Evolutionary conservation across 768 basidiomycete species (phyloP).

Genomic region (Lactarius pseudohatsudake): DNA sequence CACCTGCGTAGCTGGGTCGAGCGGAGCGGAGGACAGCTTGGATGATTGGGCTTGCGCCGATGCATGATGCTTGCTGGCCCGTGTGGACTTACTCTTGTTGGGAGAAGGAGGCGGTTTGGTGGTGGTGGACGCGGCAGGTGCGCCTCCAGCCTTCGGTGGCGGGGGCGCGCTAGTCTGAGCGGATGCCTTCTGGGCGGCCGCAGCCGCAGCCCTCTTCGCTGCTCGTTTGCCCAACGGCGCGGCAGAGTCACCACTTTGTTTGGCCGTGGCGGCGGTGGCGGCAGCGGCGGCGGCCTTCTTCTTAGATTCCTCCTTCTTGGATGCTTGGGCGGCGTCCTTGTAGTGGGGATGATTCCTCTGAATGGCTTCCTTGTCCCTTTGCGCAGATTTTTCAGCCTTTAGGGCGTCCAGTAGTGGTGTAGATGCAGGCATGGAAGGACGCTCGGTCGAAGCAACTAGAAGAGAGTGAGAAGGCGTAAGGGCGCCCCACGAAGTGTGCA

Average conservation of each 20-base stretch:
- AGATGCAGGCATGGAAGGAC: conserved; percentile 64
- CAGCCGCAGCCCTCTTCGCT: conserved; percentile 35
- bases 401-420: conserved; percentile 94
- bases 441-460: conserved; percentile 64
- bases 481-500: not conserved
- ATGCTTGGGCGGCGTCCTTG: conserved; percentile 47
- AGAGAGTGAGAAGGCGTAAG: conserved; percentile 3
- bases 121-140: not conserved
- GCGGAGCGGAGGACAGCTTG: conserved; percentile 2
- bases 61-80: conserved; percentile 18
- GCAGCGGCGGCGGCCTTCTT: conserved; percentile 36
- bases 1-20: not conserved
- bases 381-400: conserved; percentile 71
- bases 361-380: conserved; percentile 72
- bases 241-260: conserved; percentile 30
- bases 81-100: conserved; percentile 18
- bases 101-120: conserved; percentile 14
- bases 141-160: conserved; percentile 14
- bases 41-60: conserved; percentile 10
- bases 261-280: conserved; percentile 25
- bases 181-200: conserved; percentile 19
- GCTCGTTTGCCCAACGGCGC: conserved; percentile 39
- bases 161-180: conserved; percentile 12
- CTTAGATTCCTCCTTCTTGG: conserved; percentile 43
- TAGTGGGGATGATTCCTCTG: conserved; percentile 72